Conservation (phyloP, 108 stramenopile species). For the Cyclotella baltica region DNA sequence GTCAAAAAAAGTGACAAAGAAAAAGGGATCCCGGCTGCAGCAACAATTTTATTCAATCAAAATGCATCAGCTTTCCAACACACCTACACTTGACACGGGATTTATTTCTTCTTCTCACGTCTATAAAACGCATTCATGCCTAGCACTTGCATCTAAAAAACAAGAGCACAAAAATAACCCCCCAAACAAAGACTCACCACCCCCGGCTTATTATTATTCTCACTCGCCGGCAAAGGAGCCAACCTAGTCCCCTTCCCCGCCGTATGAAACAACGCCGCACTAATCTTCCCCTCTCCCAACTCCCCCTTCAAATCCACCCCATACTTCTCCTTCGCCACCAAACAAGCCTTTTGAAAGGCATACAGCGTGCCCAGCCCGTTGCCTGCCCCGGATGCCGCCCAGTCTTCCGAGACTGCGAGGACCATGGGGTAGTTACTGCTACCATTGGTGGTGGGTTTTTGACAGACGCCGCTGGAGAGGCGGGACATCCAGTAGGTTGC, state of each 20-base stretch:
- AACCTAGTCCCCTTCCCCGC: conserved; percentile 98
- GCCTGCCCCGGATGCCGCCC: conserved; percentile 92
- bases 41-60: too few species aligned
- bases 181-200: conserved; percentile 76
- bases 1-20: neutral
- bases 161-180: neutral
- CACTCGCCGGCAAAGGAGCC: conserved; percentile 96
- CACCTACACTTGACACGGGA: too few species aligned
- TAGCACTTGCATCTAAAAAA: neutral
- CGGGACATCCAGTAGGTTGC: conserved; percentile 98
- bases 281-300: conserved; percentile 64
- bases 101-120: too few species aligned
- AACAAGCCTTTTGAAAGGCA: conserved; percentile 92
- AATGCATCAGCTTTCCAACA: too few species aligned
- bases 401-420: conserved; percentile 95
- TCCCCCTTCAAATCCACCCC: conserved; percentile 66
- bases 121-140: neutral
- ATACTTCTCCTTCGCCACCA: conserved; percentile 71
- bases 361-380: conserved; percentile 96
- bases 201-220: conserved; percentile 99
- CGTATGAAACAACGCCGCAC: conserved; percentile 96
- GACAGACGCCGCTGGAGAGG: conserved; percentile 72
- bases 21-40: neutral
- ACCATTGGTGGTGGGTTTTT: conserved; percentile 1
- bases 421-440: conserved; percentile 76